Conservation (phyloP, 2,329 filamentous ascomycete genomes). For the Phialophora tarda region DNA sequence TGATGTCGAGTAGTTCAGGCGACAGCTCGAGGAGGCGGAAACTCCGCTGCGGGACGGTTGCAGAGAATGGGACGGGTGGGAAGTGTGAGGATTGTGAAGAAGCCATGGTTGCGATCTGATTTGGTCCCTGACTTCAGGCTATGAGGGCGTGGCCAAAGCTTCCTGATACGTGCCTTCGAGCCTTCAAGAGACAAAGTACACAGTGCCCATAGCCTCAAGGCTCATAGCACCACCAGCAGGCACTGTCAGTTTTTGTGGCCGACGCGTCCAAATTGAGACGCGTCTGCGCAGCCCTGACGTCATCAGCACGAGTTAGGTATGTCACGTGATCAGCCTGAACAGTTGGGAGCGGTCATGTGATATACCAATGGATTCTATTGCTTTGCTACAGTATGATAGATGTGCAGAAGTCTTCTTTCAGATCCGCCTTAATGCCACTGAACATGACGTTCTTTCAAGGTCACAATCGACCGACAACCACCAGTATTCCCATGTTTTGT, state of each 20-base stretch:
- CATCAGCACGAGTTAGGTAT: background rate
- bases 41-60: conserved; percentile 54
- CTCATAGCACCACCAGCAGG: background rate
- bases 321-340: background rate
- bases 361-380: background rate
- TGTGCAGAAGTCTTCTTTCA: background rate
- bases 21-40: conserved; percentile 67
- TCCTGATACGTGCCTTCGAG: background rate
- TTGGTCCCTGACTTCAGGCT: no score
- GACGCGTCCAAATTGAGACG: conserved; percentile 17
- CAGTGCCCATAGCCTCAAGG: background rate
- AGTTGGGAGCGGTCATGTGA: background rate
- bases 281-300: background rate
- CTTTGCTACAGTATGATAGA: conserved; percentile 6
- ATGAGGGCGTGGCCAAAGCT: background rate
- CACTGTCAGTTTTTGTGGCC: background rate
- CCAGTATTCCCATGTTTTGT: background rate
- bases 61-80: conserved; percentile 48
- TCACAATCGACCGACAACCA: background rate
- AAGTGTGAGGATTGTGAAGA: conserved; percentile 42
- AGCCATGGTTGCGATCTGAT: conserved; percentile 1
- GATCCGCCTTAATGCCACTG: background rate
- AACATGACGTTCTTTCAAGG: background rate
- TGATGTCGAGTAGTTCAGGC: conserved; percentile 60
- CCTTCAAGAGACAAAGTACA: background rate